These are phyloP conservation scores for Dissophora globulifera DNA, from an alignment of 192 early-diverging fungal species.

Conservation along the genomic window DNA sequence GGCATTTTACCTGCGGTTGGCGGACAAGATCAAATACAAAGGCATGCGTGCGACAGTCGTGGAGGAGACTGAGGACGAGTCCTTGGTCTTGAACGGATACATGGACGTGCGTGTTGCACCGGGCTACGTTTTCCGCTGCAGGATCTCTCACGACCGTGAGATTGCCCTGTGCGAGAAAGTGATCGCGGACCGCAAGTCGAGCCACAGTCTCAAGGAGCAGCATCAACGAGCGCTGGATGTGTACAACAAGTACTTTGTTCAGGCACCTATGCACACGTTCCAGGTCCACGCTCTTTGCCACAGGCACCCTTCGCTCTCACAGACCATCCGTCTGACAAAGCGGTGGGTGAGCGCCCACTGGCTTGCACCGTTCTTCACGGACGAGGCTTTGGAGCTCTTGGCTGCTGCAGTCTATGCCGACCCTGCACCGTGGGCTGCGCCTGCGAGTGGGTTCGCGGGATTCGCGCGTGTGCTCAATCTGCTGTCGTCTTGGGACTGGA, in stretches of 20 bases:
- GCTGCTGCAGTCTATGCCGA: slow-evolving; percentile 78
- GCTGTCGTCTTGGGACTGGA: slow-evolving; percentile 80
- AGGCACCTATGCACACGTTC: slow-evolving; percentile 65
- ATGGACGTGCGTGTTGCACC: slow-evolving; percentile 76
- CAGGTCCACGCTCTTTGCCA: slow-evolving; percentile 82
- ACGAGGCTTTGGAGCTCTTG: slow-evolving; percentile 84
- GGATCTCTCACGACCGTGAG: slow-evolving; percentile 80
- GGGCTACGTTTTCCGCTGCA: slow-evolving; percentile 86
- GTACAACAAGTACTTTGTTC: slow-evolving; percentile 60
- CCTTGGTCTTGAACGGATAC: slow-evolving; percentile 62
- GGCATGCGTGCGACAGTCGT: slow-evolving; percentile 61
- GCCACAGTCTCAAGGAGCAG: slow-evolving; percentile 53
- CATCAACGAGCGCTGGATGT: slow-evolving; percentile 61
- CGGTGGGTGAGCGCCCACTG: slow-evolving; percentile 90
- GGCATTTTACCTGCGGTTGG: slow-evolving; percentile 86
- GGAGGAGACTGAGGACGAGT: slow-evolving; percentile 52
- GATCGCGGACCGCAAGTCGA: slow-evolving; percentile 63
- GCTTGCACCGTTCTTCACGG: slow-evolving; percentile 74
- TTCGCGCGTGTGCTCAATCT: slow-evolving; percentile 82
- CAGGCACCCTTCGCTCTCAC: slow-evolving; percentile 76
- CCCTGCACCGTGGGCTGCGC: slow-evolving; percentile 65
- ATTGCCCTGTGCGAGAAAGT: slow-evolving; percentile 64
- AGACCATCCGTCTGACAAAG: slow-evolving; percentile 88
- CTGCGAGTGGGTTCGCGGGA: slow-evolving; percentile 74
- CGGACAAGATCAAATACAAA: slow-evolving; percentile 65